phyloP scores from a whole-genome alignment of 345 rosid species.

The Mercurialis annua region DNA sequence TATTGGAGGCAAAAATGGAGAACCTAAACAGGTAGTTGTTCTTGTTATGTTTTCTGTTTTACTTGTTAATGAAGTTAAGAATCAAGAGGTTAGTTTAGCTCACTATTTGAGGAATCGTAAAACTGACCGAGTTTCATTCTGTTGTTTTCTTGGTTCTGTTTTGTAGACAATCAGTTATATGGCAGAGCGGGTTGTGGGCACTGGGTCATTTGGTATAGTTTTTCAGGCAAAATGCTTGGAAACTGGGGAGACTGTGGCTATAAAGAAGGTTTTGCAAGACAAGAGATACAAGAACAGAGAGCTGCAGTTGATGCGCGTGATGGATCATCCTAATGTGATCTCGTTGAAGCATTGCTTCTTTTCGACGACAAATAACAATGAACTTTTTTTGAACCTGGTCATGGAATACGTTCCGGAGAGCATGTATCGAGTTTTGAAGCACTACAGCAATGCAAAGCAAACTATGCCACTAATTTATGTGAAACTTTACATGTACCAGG shows the following conservation, averaged over 20 bases:
- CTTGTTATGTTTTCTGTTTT: neutral
- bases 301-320: constrained; percentile 57
- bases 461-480: constrained; percentile 81
- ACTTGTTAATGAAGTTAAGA: neutral
- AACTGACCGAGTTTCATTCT: neutral
- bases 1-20: constrained; percentile 89
- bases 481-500: constrained; percentile 86
- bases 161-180: constrained; percentile 82
- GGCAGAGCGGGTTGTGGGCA: constrained; percentile 90
- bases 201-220: constrained; percentile 82
- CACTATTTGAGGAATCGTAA: neutral
- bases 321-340: constrained; percentile 86
- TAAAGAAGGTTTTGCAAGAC: constrained; percentile 82
- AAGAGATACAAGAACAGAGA: constrained; percentile 86
- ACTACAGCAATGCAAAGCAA: constrained; percentile 72
- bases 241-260: constrained; percentile 82
- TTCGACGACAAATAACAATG: constrained; percentile 74
- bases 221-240: constrained; percentile 93
- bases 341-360: constrained; percentile 88
- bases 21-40: constrained; percentile 64
- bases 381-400: constrained; percentile 80
- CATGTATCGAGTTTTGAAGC: constrained; percentile 80
- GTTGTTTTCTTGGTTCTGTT: constrained; percentile 17
- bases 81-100: neutral
- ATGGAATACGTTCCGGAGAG: constrained; percentile 93